A percentile compares a stretch with the other conserved stretches of the same genome.
phyloP scores from a whole-genome alignment of 1,139 yeast species.

The Taphrina flavorubra region DNA sequence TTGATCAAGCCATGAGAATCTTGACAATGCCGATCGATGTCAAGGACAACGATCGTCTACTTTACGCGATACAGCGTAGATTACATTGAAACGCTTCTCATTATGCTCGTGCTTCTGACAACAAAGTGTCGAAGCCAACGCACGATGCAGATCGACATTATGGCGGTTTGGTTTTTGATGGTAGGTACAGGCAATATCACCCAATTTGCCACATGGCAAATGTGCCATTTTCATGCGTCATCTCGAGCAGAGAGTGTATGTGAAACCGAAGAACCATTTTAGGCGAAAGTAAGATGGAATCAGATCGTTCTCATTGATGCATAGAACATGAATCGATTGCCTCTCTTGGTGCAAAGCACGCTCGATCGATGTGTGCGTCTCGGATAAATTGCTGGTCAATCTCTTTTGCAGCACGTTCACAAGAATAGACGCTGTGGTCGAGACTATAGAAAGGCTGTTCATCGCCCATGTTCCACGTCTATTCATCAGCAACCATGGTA shows the following conservation, averaged over 20 bases:
- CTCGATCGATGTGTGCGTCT: neutral
- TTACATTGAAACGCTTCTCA: constrained; percentile 2
- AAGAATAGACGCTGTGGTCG: neutral
- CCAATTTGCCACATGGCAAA: neutral
- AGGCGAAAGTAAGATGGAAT: neutral
- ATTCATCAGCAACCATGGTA: constrained; percentile 7
- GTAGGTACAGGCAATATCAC: too few species aligned
- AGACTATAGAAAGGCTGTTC: constrained; percentile 5
- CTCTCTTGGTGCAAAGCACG: neutral
- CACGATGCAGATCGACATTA: neutral
- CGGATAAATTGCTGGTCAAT: neutral
- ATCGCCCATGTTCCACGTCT: neutral
- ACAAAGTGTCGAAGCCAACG: neutral
- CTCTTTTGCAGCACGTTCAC: neutral
- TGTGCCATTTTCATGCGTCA: neutral
- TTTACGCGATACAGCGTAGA: constrained; percentile 29
- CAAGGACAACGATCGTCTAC: constrained; percentile 44
- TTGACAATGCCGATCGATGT: constrained; percentile 44
- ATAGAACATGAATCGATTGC: neutral
- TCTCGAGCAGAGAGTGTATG: neutral
- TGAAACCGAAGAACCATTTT: neutral
- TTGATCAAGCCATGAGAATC: constrained; percentile 46
- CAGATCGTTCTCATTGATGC: neutral
- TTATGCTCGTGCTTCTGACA: too few species aligned
- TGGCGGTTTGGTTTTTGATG: neutral